These are phyloP conservation scores for Monilinia vaccinii-corymbosi DNA, from an alignment of 2,329 filamentous ascomycete species.

Conservation along the genomic window DNA sequence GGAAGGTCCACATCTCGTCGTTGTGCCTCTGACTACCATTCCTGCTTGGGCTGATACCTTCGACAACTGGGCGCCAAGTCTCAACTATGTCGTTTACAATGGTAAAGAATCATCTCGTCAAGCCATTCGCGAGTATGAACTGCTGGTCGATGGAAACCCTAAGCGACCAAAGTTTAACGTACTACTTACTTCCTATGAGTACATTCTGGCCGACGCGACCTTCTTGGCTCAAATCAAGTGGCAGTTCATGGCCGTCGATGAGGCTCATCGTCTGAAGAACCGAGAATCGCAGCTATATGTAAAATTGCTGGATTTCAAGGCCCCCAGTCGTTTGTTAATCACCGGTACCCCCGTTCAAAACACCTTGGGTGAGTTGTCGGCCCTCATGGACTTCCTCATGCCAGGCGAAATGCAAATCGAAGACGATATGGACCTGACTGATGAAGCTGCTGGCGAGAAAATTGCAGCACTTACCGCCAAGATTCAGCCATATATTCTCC, in stretches of 20 bases:
- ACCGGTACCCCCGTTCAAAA: conserved; percentile 98
- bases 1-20: conserved; percentile 90
- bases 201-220: conserved; percentile 75
- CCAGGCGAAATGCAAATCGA: conserved; percentile 90
- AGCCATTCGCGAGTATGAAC: conserved; percentile 83
- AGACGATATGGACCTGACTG: conserved; percentile 77
- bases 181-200: conserved; percentile 96
- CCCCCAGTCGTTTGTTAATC: conserved; percentile 83
- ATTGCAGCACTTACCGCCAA: conserved; percentile 75
- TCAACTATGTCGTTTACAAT: conserved; percentile 96
- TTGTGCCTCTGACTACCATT: conserved; percentile 95
- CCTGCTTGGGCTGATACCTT: conserved; percentile 98
- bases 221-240: conserved; percentile 89
- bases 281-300: conserved; percentile 87
- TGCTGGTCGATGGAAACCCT: conserved; percentile 76
- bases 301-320: conserved; percentile 75
- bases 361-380: conserved; percentile 83
- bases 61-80: conserved; percentile 87
- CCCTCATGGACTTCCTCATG: conserved; percentile 91
- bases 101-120: conserved; percentile 78
- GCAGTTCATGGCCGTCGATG: conserved; percentile 94
- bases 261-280: conserved; percentile 95
- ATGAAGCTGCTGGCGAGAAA: conserved; percentile 76
- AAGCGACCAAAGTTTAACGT: conserved; percentile 94
- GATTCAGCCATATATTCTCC: conserved; percentile 89